Conservation (phyloP, 1,284 basidiomycete species). For the Mrakiaceae sp. region DNA sequence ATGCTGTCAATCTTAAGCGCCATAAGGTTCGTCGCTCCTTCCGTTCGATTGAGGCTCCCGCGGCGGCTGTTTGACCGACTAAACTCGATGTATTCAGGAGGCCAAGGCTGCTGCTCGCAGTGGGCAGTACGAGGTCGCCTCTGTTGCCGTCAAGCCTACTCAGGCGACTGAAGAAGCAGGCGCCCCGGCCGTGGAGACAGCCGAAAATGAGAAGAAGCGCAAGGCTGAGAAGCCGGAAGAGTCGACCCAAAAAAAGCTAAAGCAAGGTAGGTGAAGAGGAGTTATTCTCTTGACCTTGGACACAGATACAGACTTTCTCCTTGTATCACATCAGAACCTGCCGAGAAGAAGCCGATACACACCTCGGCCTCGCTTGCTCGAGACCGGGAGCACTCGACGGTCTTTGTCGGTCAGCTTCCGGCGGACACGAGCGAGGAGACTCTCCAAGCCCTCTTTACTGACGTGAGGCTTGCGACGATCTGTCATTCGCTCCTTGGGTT, state of each 20-base stretch:
- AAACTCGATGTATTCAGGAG: no score
- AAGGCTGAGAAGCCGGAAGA: slow-evolving; percentile 15
- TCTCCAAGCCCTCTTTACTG: slow-evolving; percentile 65
- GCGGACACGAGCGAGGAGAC: slow-evolving; percentile 50
- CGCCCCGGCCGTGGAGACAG: slow-evolving; percentile 4
- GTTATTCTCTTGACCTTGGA: no score
- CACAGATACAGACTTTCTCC: no score
- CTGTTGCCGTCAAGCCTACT: background rate
- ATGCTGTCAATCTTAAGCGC: slow-evolving; percentile 50
- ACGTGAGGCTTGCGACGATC: slow-evolving; percentile 45
- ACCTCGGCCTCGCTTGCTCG: no score
- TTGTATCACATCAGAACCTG: no score
- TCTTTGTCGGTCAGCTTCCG: slow-evolving; percentile 70
- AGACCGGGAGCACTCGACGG: slow-evolving; percentile 89
- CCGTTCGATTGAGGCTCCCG: background rate
- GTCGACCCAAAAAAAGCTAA: no score
- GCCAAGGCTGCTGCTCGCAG: no score
- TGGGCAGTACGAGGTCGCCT: background rate
- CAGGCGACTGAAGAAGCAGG: background rate
- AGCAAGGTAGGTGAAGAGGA: no score
- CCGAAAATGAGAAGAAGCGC: slow-evolving; percentile 17
- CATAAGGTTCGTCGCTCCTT: slow-evolving; percentile 46
- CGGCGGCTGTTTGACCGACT: background rate
- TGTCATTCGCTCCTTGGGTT: background rate
- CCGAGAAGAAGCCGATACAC: no score